Evolutionary conservation across 2,329 filamentous ascomycete genomes (phyloP).

Genomic region (Sporothrix phasma): DNA sequence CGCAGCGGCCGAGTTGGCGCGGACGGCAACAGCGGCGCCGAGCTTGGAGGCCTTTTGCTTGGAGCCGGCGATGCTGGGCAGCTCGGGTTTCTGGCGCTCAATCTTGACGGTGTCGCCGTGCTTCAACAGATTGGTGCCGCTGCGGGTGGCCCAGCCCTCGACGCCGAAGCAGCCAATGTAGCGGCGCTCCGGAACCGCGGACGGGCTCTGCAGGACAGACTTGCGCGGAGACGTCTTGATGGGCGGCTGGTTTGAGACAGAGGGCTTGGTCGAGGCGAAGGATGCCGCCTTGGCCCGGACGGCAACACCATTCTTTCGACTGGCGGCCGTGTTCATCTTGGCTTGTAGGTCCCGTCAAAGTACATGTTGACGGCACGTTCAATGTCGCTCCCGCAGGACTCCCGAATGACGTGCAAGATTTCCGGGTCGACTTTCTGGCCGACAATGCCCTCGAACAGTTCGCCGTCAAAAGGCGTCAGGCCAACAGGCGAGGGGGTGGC

Average conservation of each 20-base stretch:
- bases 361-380: slow-evolving; percentile 60
- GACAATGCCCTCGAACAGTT: slow-evolving; percentile 49
- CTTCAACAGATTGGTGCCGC: slow-evolving; percentile 62
- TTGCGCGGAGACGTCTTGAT: slow-evolving; percentile 11
- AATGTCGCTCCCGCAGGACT: slow-evolving; percentile 46
- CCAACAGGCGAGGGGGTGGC: not conserved
- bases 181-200: slow-evolving; percentile 35
- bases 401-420: slow-evolving; percentile 40
- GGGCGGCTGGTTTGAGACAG: not conserved
- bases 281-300: not conserved
- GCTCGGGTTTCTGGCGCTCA: slow-evolving; percentile 70
- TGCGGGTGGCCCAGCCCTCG: slow-evolving; percentile 83
- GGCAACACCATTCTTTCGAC: slow-evolving; percentile 4
- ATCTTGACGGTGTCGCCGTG: slow-evolving; percentile 79
- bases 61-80: slow-evolving; percentile 31
- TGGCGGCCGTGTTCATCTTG: slow-evolving; percentile 23
- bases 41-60: slow-evolving; percentile 35
- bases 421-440: slow-evolving; percentile 45
- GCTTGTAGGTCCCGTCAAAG: slow-evolving; percentile 55
- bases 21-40: slow-evolving; percentile 27
- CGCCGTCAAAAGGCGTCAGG: slow-evolving; percentile 41
- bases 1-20: slow-evolving; percentile 41
- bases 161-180: slow-evolving; percentile 91
- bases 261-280: not conserved
- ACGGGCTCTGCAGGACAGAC: not conserved